phyloP scores from a whole-genome alignment of 2,329 filamentous ascomycete genomes.

The Teratosphaeriaceae sp. region DNA sequence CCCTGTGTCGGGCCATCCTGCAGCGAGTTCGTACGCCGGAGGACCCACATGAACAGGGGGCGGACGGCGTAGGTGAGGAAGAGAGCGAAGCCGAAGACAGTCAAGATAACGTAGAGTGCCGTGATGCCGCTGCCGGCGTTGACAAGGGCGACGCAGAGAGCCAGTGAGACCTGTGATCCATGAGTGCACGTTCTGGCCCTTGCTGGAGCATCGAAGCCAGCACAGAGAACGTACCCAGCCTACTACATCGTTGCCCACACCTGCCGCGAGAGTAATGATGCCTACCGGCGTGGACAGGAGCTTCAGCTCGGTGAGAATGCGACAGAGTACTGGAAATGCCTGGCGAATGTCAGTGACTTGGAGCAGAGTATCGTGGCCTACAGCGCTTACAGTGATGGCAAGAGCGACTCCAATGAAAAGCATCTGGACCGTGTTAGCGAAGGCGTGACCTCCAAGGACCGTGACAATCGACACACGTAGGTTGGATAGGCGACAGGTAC shows the following conservation, averaged over 20 bases:
- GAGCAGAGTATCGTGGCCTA: no score
- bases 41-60: slow-evolving; percentile 66
- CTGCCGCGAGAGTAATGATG: slow-evolving; percentile 80
- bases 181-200: no score
- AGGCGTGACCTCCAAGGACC: no score
- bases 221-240: no score
- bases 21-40: slow-evolving; percentile 67
- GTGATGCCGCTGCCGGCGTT: slow-evolving; percentile 78
- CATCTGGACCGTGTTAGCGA: no score
- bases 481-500: slow-evolving; percentile 55
- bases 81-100: slow-evolving; percentile 65
- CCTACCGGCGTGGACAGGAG: slow-evolving; percentile 77
- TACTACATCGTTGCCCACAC: slow-evolving; percentile 86
- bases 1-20: slow-evolving; percentile 83
- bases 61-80: slow-evolving; percentile 68
- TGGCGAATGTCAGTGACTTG: no score
- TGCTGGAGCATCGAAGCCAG: no score
- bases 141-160: slow-evolving; percentile 86
- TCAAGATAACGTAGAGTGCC: slow-evolving; percentile 77
- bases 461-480: no score
- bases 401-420: slow-evolving; percentile 90
- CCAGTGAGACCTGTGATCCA: no score
- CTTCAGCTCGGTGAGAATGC: slow-evolving; percentile 87
- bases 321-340: slow-evolving; percentile 84
- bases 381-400: slow-evolving; percentile 87